Evolutionary conservation across 371 early-diverging fungal genomes (phyloP).

Genomic region (Mortierella sp.): DNA sequence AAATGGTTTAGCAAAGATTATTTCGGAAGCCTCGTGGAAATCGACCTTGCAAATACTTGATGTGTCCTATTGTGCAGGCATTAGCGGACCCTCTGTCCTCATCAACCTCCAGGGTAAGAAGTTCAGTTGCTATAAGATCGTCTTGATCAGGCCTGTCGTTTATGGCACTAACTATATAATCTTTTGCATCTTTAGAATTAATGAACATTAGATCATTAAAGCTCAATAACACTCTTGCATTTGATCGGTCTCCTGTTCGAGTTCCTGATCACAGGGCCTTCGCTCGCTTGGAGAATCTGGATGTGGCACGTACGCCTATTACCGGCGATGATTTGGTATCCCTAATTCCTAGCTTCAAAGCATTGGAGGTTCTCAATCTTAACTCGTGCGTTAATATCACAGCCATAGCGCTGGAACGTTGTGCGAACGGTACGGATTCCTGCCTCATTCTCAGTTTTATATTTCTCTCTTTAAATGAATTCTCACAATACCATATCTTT

Average conservation of each 20-base stretch:
- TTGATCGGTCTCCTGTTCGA: constrained; percentile 27
- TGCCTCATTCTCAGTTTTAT: background rate
- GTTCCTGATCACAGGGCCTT: constrained; percentile 30
- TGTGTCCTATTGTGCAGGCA: constrained; percentile 41
- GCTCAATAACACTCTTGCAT: constrained; percentile 45
- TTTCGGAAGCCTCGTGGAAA: constrained; percentile 40
- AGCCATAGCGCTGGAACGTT: constrained; percentile 15
- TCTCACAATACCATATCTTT: background rate
- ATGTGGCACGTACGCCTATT: constrained; percentile 33
- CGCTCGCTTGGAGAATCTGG: constrained; percentile 13
- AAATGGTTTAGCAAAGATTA: constrained; percentile 28
- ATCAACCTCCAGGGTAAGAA: constrained; percentile 37
- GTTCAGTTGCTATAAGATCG: background rate
- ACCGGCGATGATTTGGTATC: constrained; percentile 16
- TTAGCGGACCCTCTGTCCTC: constrained; percentile 23
- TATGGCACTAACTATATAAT: background rate
- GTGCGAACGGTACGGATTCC: constrained; percentile 12
- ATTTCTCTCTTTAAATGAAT: background rate
- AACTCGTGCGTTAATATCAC: constrained; percentile 21
- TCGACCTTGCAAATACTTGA: constrained; percentile 35
- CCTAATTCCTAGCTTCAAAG: constrained; percentile 5
- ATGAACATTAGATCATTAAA: constrained; percentile 24
- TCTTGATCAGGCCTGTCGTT: background rate
- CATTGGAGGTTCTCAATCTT: constrained; percentile 31
- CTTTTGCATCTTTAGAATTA: constrained; percentile 14